Conservation (phyloP, 176 grass and related monocot genomes). For the Coix lacrymajobi region DNA sequence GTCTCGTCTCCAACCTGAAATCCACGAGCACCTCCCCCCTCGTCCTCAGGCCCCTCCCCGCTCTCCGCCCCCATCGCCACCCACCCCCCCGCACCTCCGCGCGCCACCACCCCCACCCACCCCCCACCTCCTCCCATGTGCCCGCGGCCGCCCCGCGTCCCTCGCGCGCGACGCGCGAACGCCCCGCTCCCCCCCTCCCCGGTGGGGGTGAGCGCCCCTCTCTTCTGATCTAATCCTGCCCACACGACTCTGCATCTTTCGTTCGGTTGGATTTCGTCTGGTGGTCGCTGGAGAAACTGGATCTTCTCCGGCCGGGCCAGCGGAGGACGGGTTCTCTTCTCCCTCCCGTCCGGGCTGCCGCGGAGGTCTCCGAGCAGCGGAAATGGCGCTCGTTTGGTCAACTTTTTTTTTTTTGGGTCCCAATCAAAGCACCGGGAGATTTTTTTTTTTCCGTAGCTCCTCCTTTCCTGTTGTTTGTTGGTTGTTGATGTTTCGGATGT, state of each 20-base stretch:
- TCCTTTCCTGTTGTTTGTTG: background rate
- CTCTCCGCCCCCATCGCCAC: background rate
- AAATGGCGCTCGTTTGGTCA: conserved; percentile 1
- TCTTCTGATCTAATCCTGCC: conserved; percentile 12
- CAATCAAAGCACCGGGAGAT: background rate
- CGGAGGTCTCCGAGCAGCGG: background rate
- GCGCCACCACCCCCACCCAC: background rate
- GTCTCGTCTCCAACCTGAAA: conserved; percentile 6
- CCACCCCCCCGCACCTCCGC: background rate
- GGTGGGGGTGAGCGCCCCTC: conserved; percentile 27
- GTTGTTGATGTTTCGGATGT: background rate
- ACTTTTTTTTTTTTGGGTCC: background rate
- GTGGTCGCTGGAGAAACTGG: background rate
- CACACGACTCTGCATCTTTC: background rate
- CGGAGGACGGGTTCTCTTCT: background rate
- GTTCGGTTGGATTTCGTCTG: background rate
- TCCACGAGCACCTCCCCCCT: conserved; percentile 7
- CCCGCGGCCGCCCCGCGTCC: background rate
- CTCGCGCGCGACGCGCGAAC: background rate
- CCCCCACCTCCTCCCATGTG: background rate
- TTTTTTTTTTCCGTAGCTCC: too few species aligned
- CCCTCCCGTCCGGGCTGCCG: background rate
- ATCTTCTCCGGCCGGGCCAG: background rate
- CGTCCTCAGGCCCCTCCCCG: background rate
- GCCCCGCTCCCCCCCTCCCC: background rate